phyloP scores from a whole-genome alignment of 2,329 filamentous ascomycete genomes.

The Paecilomyces dactylethromorphus region DNA sequence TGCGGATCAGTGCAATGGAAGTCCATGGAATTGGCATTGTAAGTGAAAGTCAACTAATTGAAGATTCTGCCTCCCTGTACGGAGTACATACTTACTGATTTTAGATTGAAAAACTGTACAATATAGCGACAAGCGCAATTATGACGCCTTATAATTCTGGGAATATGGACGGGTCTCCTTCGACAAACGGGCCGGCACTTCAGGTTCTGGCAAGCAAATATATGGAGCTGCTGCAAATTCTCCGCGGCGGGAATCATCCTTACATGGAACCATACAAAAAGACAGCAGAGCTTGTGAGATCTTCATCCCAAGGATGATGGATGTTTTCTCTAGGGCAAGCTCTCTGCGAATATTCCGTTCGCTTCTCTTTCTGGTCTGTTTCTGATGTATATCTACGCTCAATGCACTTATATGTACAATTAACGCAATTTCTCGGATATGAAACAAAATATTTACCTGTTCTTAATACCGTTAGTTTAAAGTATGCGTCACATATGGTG shows the following conservation, averaged over 20 bases:
- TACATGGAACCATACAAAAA: conserved; percentile 24
- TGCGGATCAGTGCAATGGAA: conserved; percentile 34
- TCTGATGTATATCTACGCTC: no score
- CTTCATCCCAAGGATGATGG: not conserved
- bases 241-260: conserved; percentile 30
- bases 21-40: conserved; percentile 36
- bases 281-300: not conserved
- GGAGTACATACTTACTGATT: not conserved
- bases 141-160: conserved; percentile 5
- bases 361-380: no score
- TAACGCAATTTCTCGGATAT: no score
- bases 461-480: no score
- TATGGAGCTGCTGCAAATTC: conserved; percentile 23
- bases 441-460: no score
- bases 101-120: conserved; percentile 34
- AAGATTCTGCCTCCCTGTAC: not conserved
- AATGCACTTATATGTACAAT: no score
- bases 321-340: no score
- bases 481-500: no score
- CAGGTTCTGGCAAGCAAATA: conserved; percentile 23
- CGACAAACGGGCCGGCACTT: conserved; percentile 10
- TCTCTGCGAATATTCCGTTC: no score
- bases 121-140: conserved; percentile 29
- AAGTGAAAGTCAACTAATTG: conserved; percentile 6
- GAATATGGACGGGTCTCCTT: conserved; percentile 8